Conservation (phyloP, 2,329 filamentous ascomycete species). For the Esteya vermicola region DNA sequence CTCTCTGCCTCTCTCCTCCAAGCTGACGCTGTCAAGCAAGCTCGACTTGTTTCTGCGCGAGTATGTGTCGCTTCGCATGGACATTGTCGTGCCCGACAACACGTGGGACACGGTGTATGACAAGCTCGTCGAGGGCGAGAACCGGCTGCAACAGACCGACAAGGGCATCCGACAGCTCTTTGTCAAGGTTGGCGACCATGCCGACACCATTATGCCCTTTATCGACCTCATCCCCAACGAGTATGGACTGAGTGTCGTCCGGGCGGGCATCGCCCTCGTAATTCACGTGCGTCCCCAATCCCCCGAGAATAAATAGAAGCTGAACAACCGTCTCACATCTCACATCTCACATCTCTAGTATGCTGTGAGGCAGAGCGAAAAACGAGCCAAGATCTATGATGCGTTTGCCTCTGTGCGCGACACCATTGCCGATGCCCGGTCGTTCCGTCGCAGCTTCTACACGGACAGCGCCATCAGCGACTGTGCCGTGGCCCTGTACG, state of each 20-base stretch:
- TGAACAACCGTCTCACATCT: too few species aligned
- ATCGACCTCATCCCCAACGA: conserved; percentile 1
- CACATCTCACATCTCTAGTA: too few species aligned
- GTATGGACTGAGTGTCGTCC: not conserved
- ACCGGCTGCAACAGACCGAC: not conserved
- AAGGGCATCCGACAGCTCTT: not conserved
- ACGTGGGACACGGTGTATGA: not conserved
- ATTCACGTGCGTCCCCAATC: not conserved
- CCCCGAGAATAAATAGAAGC: too few species aligned
- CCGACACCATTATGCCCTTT: not conserved
- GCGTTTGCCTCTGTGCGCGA: not conserved
- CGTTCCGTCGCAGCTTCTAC: not conserved
- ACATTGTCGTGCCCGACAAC: not conserved
- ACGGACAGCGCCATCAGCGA: not conserved
- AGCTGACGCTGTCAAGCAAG: not conserved
- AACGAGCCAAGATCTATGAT: not conserved
- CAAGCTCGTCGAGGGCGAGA: not conserved
- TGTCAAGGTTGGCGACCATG: not conserved
- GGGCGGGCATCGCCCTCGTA: not conserved
- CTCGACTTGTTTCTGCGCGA: not conserved
- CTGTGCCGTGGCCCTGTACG: not conserved
- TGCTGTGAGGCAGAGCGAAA: not conserved
- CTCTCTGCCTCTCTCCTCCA: too few species aligned
- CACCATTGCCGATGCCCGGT: not conserved
- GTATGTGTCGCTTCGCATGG: not conserved